Base-by-base conservation (phyloP, 1,139 yeast species). In the Suhomyces taliae region DNA sequence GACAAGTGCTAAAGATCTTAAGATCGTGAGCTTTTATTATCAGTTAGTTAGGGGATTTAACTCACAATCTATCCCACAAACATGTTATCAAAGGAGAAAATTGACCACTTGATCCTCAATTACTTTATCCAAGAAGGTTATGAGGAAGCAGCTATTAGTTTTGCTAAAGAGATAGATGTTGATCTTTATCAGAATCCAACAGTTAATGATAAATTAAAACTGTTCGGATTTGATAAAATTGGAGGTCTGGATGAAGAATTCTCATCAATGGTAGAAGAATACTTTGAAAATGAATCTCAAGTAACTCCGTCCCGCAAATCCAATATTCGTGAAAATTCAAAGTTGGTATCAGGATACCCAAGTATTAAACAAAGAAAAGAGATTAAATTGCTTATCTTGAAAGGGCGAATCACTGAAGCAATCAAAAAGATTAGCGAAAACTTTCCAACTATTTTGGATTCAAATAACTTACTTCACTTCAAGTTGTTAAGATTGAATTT, bases 81-180 rank as follows among this genome's bases (percentile, higher is more conserved):
- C 11, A 46, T 43, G 49, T 38, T 43, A 15, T 43, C 65, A 19
- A 74, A 71, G 47, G 60, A 59, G 19, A 67, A 71, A 51, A 67
- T 81, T 34, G 78, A 80, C 57, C 62, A 65, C 40, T 62, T 81
- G 47, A 71, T 82, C 1, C 69, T 82, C 51, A 77, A 80, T 59
- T 81, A 80, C 60, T 69, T 82, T 49, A 75, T 82, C 27, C 78
- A 78, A 50, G 86, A 82, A 57, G 86, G 86, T 0, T 79, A 79
- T 56, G 75, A 76, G 45, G 70, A 74, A 14, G 82, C 86, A 0
- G 82, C 82, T 1, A 42, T 65, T 4, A 69, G 72, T 39, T 79
- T 82, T 60, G 73, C 84, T 6, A 63, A 64, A 39, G 86, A 82
- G 52, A 65, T 45, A 4, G 45, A 41, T 11, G 46, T 47, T 10